Evolutionary conservation across 495 filamentous ascomycete species (phyloP), one percentile per base, ranked within the genome.

Genomic region (Penicillium silybi): DNA sequence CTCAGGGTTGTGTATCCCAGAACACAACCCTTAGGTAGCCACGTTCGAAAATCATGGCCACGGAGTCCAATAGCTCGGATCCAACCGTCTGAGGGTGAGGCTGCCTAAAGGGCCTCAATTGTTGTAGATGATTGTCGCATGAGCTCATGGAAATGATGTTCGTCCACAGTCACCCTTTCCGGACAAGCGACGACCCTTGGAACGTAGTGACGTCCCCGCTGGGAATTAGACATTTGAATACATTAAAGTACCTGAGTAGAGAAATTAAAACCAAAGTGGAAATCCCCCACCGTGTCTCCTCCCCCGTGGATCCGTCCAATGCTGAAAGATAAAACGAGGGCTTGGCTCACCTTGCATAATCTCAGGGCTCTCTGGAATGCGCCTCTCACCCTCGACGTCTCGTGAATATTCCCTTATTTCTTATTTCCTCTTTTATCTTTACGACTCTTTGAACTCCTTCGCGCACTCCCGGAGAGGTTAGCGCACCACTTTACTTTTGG

Each of bases 201-300:
- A 6, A 45, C 43, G 15, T 13, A 25, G 10, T 48, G 45, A 25
- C 37, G 19, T 43, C 11, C 27, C 46, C n/a, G 27, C 42, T 20
- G 41, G 56, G 41, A 42, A 43, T 57, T 45, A 46, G 46, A 58
- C 44, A n/a, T 40, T 39, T 13, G 27, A n/a, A 27, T 35, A 22
- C 44, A 32, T 20, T 18, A 15, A 15, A 27, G 42, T 0, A 25
- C 15, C 11, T 8, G 13, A 26, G 22, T 17, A 48, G n/a, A n/a
- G 35, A 40, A 40, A 48, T 48, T 40, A 39, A 40, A 35, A 32
- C 25, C 38, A 41, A 41, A 26, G 25, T 26, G 47, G 38, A 49
- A 49, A 37, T 34, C 45, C 45, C 35, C 46, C 46, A 48, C 46
- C 46, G 7, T 46, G 27, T 37, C 25, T 48, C 37, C 40, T 37